Evolutionary conservation across 352 stramenopile genomes (phyloP), one percentile per base, ranked within the genome.

Genomic region (Phytophthora quininea): DNA sequence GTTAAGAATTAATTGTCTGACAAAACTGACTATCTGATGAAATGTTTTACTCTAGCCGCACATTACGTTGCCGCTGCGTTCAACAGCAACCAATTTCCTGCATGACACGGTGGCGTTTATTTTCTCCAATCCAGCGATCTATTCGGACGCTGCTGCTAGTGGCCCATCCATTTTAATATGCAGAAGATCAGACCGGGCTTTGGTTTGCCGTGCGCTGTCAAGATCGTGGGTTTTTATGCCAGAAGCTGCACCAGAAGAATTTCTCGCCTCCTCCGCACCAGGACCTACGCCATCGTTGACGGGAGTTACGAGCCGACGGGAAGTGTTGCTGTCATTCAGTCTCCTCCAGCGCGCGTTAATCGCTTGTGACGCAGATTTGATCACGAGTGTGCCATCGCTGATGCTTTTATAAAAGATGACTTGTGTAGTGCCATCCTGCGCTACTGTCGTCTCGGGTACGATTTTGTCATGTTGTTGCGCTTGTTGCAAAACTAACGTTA

Each of bases 341-440:
- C 70, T 96, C 11, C 62, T 96, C 3, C 71, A 90, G 19, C 73
- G 72, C 7, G 72, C 76, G 33, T 63, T 96, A 14, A 67, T 87
- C 4, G 66, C 79, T 8, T 91, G 80, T 50, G 80, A 92, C 38
- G 75, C 71, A 5, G 60, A 77, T 7, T 54, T 80, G 46, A 71
- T 94, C 48, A 77, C 70, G 5, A 54, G 69, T 3, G 83, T 85
- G 15, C 84, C 82, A 24, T 89, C 88, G 45, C 65, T 96, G 4
- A 88, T 94, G 76, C 58, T 91, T 93, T 95, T 40, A 84, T 93
- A 51, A 91, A 96, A 63, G 88, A 96, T 61, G 88, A 96, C 46
- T 61, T 96, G 30, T 94, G 88, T 45, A 88, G 82, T 38, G 79
- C 81, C 15, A 70, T 96, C 43, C 67, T 96, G 31, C 82, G 80